Percentiles rank a stretch among this genome's conserved stretches.
Evolutionary conservation across 1,284 basidiomycete genomes (phyloP).

Genomic region (Sanguinoderma infundibulare): DNA sequence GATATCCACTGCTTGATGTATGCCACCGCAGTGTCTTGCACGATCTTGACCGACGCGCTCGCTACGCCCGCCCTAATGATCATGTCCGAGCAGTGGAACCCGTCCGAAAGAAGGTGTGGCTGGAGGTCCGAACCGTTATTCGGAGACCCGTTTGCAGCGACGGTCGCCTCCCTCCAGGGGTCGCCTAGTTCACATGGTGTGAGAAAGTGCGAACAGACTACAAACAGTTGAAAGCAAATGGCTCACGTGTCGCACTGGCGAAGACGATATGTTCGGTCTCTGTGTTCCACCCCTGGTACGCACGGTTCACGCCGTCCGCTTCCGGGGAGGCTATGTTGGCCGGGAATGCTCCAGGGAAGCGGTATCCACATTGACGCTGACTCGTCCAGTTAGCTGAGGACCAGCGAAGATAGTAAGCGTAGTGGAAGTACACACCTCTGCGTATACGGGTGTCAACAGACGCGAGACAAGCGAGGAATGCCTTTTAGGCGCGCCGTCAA

Average conservation of each 20-base stretch:
- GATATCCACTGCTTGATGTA: conserved; percentile 23
- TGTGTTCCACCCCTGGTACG: conserved; percentile 65
- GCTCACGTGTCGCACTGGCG: conserved; percentile 64
- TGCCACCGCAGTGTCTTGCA: conserved; percentile 49
- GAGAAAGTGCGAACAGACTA: too few relatives aligned
- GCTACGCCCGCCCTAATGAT: conserved; percentile 37
- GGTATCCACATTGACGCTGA: conserved; percentile 62
- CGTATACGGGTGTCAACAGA: conserved; percentile 55
- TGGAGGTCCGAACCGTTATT: conserved; percentile 51
- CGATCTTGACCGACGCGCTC: conserved; percentile 53
- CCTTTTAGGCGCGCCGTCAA: conserved; percentile 54
- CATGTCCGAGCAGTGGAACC: conserved; percentile 70
- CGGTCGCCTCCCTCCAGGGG: conserved; percentile 69
- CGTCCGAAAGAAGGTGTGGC: conserved; percentile 58
- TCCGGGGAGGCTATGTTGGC: conserved; percentile 36
- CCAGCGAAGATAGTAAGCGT: conserved; percentile 18
- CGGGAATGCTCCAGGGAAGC: conserved; percentile 56
- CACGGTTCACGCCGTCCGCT: conserved; percentile 44
- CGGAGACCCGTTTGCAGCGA: conserved; percentile 53
- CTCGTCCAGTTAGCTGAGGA: not conserved
- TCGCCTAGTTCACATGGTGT: conserved; percentile 49
- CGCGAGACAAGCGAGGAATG: conserved; percentile 57
- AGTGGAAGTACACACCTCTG: conserved; percentile 57
- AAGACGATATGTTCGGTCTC: conserved; percentile 62
- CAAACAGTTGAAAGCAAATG: not conserved